Percentiles rank a stretch among this genome's conserved stretches.
Conservation (phyloP, 2,329 filamentous ascomycete genomes). For the Tolypocladium ophioglossoides region DNA sequence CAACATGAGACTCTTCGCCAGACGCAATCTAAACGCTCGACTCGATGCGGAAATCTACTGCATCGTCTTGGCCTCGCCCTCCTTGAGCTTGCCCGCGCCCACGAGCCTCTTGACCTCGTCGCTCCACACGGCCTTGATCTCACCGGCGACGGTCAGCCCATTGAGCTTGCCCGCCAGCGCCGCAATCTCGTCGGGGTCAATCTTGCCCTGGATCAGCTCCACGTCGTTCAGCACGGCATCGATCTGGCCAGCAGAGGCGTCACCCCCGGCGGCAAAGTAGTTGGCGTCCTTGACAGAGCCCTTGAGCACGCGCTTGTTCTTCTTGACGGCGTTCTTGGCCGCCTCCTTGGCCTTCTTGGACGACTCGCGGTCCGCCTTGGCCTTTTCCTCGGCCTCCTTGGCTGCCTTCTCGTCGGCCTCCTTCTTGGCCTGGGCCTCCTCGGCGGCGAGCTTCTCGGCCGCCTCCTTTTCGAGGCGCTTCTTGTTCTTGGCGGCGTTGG, state of each 20-base stretch:
- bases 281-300: conserved; percentile 93
- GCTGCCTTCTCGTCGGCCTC: conserved; percentile 70
- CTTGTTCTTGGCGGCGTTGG: conserved; percentile 92
- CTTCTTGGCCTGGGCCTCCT: conserved; percentile 76
- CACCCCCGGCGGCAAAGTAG: conserved; percentile 73
- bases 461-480: conserved; percentile 85
- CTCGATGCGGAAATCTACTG: conserved; percentile 5
- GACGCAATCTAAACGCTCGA: neutral
- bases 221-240: conserved; percentile 77
- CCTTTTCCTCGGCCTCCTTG: conserved; percentile 76
- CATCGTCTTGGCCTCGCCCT: conserved; percentile 64
- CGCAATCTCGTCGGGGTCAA: conserved; percentile 85
- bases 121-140: conserved; percentile 77
- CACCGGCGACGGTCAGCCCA: conserved; percentile 64
- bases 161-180: conserved; percentile 71
- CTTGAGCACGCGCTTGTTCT: conserved; percentile 98
- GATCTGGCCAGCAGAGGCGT: conserved; percentile 65
- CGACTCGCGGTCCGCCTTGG: conserved; percentile 74
- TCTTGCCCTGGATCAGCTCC: conserved; percentile 76
- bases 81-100: conserved; percentile 75
- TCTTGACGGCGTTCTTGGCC: conserved; percentile 97
- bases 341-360: conserved; percentile 97
- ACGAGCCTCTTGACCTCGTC: conserved; percentile 71
- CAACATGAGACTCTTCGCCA: neutral
- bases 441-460: conserved; percentile 74